Evolutionary conservation across 768 basidiomycete species (phyloP), one percentile per base, ranked within the genome.

Genomic region (Pilatotrama ljubarskyi): DNA sequence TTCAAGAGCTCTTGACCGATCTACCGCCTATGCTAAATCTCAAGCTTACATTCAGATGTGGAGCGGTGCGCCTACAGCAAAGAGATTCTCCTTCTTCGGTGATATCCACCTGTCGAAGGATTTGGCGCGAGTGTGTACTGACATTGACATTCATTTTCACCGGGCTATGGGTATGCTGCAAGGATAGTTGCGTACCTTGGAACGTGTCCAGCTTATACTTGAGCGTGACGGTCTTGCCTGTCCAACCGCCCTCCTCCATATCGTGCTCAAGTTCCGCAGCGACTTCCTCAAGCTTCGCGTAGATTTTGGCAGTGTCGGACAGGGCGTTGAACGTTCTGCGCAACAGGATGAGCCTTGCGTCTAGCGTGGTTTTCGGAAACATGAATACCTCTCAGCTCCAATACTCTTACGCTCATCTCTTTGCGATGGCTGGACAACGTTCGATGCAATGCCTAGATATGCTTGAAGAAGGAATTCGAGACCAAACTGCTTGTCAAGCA

Each of bases 161-260:
- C 58, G 67, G 15, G 7, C 17, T 10, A 9, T 14, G 10, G 35
- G 3, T 35, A 0, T 48, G 17, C 1, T 9, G 8, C 38, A 22
- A 6, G 10, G 22, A 46, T 43, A 11, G 47, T 10, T 10, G 48
- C 47, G 42, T 58, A 86, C 92, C 87, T 79, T 96, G 85, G 72
- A 87, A 98, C 0, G 87, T 94, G 69, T 95, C 88, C 35, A 93
- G 81, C 76, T 99, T 99, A 72, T 88, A 95, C 72, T 96, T 97
- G 50, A 98, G 79, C 0, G 93, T 96, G 32, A 98, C 80, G 0
- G 93, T 97, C 64, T 88, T 84, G 8, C 93, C 96, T 7, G 85
- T 82, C 87, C 93, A 99, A 29, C 91, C 88, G 44, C 80, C 79
- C n/a, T 80, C 73, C 25, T 79, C 75, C 84, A 98, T 87, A 69